These are phyloP conservation scores for Venturia oleaginea DNA, from an alignment of 2,329 filamentous ascomycete species.

Conservation along the genomic window DNA sequence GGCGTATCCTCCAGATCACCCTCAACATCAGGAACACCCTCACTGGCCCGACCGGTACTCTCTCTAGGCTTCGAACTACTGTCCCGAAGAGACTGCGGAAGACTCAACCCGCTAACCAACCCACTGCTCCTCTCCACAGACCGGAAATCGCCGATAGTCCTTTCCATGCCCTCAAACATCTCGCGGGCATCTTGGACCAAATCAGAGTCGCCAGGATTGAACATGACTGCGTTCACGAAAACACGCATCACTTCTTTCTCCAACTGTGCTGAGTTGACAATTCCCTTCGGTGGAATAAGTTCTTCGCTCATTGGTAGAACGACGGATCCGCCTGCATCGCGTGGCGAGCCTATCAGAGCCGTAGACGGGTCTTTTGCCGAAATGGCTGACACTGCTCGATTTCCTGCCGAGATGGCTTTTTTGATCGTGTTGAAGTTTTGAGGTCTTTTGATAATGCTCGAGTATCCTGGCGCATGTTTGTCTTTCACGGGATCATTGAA, in stretches of 20 bases:
- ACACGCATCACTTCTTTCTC: conserved; percentile 16
- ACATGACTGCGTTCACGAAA: conserved; percentile 53
- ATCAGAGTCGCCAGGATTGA: conserved; percentile 84
- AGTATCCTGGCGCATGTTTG: conserved; percentile 43
- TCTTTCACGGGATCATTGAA: conserved; percentile 41
- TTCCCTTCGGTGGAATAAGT: conserved; percentile 68
- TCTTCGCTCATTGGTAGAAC: conserved; percentile 61
- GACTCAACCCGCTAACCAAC: background rate
- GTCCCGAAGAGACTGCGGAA: background rate
- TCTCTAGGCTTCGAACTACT: background rate
- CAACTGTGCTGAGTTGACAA: conserved; percentile 16
- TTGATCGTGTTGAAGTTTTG: conserved; percentile 44
- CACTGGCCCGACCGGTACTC: background rate
- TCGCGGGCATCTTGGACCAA: conserved; percentile 79
- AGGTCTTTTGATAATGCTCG: conserved; percentile 42
- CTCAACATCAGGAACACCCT: background rate
- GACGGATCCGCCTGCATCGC: conserved; percentile 38
- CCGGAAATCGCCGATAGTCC: conserved; percentile 65
- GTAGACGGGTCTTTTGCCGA: conserved; percentile 49
- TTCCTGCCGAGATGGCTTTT: conserved; percentile 38
- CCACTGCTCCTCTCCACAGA: conserved; percentile 49
- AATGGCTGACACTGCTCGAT: conserved; percentile 49
- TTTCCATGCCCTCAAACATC: conserved; percentile 85
- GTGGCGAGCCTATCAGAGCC: conserved; percentile 49
- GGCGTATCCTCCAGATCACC: conserved; percentile 4